A percentile compares a stretch with the other conserved stretches of the same genome.
Conservation (phyloP, 495 filamentous ascomycete genomes). For the Aspergillus funiculosus region DNA sequence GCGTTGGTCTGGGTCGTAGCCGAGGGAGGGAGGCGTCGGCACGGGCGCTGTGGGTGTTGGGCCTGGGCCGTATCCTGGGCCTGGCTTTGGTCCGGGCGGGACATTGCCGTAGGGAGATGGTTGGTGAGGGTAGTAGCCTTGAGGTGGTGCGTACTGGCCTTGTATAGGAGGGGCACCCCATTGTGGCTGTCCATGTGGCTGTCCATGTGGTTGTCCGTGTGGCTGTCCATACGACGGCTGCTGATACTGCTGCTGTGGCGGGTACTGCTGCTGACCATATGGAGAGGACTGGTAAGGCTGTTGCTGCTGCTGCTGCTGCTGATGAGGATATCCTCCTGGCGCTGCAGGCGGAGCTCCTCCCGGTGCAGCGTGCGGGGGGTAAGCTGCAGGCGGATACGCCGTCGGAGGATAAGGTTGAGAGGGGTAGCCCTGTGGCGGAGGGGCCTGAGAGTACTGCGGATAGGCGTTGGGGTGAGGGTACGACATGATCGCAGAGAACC, state of each 20-base stretch:
- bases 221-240: constrained; percentile 6
- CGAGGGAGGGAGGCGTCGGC: constrained; percentile 39
- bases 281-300: background rate
- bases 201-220: background rate
- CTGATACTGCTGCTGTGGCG: constrained; percentile 6
- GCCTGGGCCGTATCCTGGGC: background rate
- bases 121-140: background rate
- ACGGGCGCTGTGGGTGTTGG: constrained; percentile 2
- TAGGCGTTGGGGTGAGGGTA: constrained; percentile 7
- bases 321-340: constrained; percentile 5
- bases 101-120: constrained; percentile 5
- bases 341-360: background rate
- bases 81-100: background rate
- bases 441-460: constrained; percentile 12
- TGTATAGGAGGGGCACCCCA: constrained; percentile 8
- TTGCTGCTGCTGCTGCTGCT: constrained; percentile 2
- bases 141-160: constrained; percentile 3
- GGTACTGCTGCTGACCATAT: constrained; percentile 1
- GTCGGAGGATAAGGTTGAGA: constrained; percentile 7
- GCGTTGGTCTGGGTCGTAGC: constrained; percentile 52
- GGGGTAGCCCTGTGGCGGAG: constrained; percentile 14
- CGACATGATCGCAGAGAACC: constrained; percentile 6
- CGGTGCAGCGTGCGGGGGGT: background rate
- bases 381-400: constrained; percentile 1
- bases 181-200: constrained; percentile 2